Conservation (phyloP, 2,329 filamentous ascomycete species). For the Neonectria sp. region DNA sequence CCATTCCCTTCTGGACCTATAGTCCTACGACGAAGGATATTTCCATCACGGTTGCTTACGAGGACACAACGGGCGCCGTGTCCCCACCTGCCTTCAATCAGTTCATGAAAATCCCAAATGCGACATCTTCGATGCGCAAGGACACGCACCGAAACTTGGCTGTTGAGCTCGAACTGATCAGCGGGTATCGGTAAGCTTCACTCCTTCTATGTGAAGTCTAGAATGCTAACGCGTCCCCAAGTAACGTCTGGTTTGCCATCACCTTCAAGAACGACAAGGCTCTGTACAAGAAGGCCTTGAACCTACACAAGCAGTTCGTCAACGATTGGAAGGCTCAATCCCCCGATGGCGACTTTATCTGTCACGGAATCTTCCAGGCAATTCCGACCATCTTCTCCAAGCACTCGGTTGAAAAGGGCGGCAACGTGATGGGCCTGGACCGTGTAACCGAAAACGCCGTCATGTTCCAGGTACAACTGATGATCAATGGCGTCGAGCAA, state of each 20-base stretch:
- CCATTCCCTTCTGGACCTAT: conserved; percentile 22
- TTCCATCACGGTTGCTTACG: conserved; percentile 8
- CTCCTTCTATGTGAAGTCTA: background rate
- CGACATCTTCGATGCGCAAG: conserved; percentile 6
- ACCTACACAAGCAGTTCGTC: conserved; percentile 25
- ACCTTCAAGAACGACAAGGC: conserved; percentile 27
- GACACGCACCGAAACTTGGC: conserved; percentile 17
- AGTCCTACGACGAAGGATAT: conserved; percentile 10
- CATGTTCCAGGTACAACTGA: conserved; percentile 21
- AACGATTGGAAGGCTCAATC: conserved; percentile 22
- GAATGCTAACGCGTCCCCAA: conserved; percentile 21
- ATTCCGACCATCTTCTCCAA: conserved; percentile 22
- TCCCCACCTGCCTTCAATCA: conserved; percentile 10
- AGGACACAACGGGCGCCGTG: conserved; percentile 7
- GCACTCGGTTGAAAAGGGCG: conserved; percentile 15
- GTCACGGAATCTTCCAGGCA: conserved; percentile 19
- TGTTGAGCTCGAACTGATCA: conserved; percentile 14
- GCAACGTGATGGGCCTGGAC: conserved; percentile 22
- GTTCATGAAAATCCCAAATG: conserved; percentile 4
- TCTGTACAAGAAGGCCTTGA: conserved; percentile 19
- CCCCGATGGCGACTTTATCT: conserved; percentile 26
- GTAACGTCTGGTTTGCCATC: conserved; percentile 26
- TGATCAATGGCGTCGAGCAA: conserved; percentile 13
- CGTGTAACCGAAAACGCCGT: conserved; percentile 17
- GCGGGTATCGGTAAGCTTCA: conserved; percentile 17